A percentile compares a stretch with the other conserved stretches of the same genome.
These are phyloP conservation scores for Saccharomyces mikatae DNA, from an alignment of 805 yeast genomes.

Conservation along the genomic window DNA sequence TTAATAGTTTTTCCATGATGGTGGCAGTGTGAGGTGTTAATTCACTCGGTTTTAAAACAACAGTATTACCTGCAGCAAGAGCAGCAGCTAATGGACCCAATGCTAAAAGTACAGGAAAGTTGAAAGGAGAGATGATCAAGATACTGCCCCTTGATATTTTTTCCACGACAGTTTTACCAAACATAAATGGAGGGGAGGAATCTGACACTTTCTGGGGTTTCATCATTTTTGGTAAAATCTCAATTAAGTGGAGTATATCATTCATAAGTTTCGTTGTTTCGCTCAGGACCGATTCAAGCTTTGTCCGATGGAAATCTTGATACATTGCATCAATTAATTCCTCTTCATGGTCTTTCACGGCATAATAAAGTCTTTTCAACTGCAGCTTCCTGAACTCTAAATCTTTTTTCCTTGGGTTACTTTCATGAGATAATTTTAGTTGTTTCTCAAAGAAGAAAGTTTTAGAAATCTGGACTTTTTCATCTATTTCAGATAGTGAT, in stretches of 20 bases:
- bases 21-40: slow-evolving; percentile 52
- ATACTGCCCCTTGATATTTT: slow-evolving; percentile 54
- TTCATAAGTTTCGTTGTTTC: slow-evolving; percentile 47
- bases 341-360: slow-evolving; percentile 50
- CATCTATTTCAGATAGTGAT: slow-evolving; percentile 12
- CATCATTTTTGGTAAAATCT: slow-evolving; percentile 52
- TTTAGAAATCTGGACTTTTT: slow-evolving; percentile 7
- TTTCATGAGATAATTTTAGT: slow-evolving; percentile 7
- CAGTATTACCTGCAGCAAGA: slow-evolving; percentile 77
- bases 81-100: slow-evolving; percentile 69
- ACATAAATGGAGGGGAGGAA: slow-evolving; percentile 24
- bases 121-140: slow-evolving; percentile 44
- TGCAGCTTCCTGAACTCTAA: slow-evolving; percentile 44
- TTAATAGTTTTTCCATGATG: slow-evolving; percentile 49
- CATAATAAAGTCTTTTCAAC: slow-evolving; percentile 59
- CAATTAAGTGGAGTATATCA: slow-evolving; percentile 55
- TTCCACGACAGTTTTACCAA: slow-evolving; percentile 35
- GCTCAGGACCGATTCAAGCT: slow-evolving; percentile 49
- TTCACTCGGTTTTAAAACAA: slow-evolving; percentile 71
- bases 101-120: slow-evolving; percentile 48
- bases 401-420: slow-evolving; percentile 13
- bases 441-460: slow-evolving; percentile 15
- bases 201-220: slow-evolving; percentile 38
- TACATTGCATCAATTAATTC: slow-evolving; percentile 48
- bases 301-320: slow-evolving; percentile 60